Evolutionary conservation across 2,329 filamentous ascomycete species (phyloP).

Genomic region (Fusarium sp.): DNA sequence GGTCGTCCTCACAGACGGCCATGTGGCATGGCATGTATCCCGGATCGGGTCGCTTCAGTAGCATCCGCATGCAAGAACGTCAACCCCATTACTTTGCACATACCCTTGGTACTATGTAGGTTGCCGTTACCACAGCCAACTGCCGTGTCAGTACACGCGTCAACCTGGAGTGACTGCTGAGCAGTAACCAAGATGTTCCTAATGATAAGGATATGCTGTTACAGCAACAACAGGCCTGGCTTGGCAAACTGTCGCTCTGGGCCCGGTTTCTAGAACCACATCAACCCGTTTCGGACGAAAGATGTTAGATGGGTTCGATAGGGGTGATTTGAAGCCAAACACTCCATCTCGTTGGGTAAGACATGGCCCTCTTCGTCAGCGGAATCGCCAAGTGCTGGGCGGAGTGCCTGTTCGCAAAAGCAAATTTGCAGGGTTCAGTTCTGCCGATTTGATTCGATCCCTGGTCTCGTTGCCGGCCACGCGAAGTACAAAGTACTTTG

Average conservation of each 20-base stretch:
- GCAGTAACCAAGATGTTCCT: not conserved
- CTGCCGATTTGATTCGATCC: constrained; percentile 28
- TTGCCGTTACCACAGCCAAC: not conserved
- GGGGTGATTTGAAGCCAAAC: not conserved
- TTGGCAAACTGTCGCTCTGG: too few species aligned
- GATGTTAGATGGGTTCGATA: not conserved
- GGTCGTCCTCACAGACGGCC: constrained; percentile 21
- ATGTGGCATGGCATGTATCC: constrained; percentile 43
- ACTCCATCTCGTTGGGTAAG: not conserved
- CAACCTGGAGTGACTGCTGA: constrained; percentile 4
- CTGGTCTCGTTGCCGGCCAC: constrained; percentile 29
- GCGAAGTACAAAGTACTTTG: constrained; percentile 47
- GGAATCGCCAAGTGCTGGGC: not conserved
- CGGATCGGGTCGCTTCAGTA: constrained; percentile 29
- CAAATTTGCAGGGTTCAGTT: constrained; percentile 30
- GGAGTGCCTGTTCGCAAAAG: constrained; percentile 6
- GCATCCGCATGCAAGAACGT: constrained; percentile 21
- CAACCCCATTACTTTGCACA: constrained; percentile 15
- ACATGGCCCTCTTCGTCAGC: not conserved
- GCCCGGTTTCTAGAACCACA: not conserved
- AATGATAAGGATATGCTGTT: not conserved
- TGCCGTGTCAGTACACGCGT: not conserved
- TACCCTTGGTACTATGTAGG: not conserved
- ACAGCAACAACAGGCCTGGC: not conserved
- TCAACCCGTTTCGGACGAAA: not conserved